Evolutionary conservation across 768 basidiomycete species (phyloP).

Genomic region (Boletus reticuloceps): DNA sequence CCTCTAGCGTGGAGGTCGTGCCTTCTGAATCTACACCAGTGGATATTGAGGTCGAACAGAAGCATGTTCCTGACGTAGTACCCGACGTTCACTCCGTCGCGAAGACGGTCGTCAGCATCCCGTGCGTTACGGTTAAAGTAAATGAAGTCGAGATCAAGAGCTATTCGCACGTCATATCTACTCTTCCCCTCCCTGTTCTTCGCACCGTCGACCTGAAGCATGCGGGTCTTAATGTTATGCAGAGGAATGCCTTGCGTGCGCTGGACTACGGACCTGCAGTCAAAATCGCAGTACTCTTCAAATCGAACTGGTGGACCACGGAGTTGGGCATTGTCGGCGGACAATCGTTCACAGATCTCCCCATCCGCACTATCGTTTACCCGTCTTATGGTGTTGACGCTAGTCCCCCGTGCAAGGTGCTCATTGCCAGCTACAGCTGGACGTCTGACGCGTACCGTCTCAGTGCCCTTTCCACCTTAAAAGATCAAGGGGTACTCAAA

Average conservation of each 20-base stretch:
- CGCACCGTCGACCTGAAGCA: constrained; percentile 33
- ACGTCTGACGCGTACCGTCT: constrained; percentile 38
- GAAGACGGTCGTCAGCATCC: not conserved
- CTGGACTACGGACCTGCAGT: constrained; percentile 36
- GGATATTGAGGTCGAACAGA: not conserved
- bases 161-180: constrained; percentile 44
- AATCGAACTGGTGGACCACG: constrained; percentile 42
- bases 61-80: too few species aligned
- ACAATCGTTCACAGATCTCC: constrained; percentile 41
- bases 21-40: not conserved
- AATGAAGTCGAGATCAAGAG: not conserved
- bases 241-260: constrained; percentile 37
- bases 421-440: constrained; percentile 44
- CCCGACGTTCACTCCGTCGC: too few species aligned
- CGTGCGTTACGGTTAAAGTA: constrained; percentile 8
- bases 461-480: constrained; percentile 29
- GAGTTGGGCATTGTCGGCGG: constrained; percentile 38
- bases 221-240: constrained; percentile 27
- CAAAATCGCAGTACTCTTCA: constrained; percentile 46
- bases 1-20: not conserved
- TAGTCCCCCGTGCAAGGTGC: constrained; percentile 20
- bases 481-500: constrained; percentile 16
- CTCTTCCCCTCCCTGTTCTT: constrained; percentile 37
- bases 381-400: constrained; percentile 38
- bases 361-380: constrained; percentile 42